These are phyloP conservation scores for Picea sitchensis DNA, from an alignment of 75 land plant genomes.

Conservation along the genomic window DNA sequence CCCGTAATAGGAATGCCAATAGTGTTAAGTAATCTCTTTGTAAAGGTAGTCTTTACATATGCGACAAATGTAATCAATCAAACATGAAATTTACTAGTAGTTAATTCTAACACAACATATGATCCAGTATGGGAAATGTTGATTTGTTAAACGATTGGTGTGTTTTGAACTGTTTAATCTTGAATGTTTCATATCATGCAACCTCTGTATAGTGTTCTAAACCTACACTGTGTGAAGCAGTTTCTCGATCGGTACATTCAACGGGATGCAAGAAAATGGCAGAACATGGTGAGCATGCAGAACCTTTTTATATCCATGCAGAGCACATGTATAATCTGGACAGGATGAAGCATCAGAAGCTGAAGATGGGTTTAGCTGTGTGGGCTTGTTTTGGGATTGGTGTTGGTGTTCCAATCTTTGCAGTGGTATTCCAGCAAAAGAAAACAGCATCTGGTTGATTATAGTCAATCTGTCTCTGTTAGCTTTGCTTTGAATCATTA, in stretches of 20 bases:
- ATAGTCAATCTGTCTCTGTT: neutral
- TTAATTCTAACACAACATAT: too few species aligned
- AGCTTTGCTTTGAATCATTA: too few species aligned
- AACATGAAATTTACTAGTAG: too few species aligned
- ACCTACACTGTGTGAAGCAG: slow-evolving; percentile 15
- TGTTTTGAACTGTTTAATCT: too few species aligned
- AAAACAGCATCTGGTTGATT: slow-evolving; percentile 50
- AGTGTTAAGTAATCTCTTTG: too few species aligned
- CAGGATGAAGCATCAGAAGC: slow-evolving; percentile 60
- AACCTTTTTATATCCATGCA: slow-evolving; percentile 68
- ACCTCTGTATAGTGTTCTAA: too few species aligned
- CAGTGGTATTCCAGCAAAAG: slow-evolving; percentile 79
- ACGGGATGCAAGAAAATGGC: slow-evolving; percentile 57
- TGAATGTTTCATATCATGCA: too few species aligned
- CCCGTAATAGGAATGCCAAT: too few species aligned
- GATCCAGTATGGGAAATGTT: too few species aligned
- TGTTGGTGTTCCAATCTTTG: slow-evolving; percentile 62
- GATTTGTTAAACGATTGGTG: too few species aligned
- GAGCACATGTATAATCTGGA: slow-evolving; percentile 92
- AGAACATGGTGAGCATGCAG: slow-evolving; percentile 18
- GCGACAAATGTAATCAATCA: too few species aligned
- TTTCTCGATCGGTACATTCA: slow-evolving; percentile 44
- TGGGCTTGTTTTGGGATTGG: slow-evolving; percentile 62
- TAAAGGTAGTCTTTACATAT: too few species aligned
- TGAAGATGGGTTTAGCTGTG: slow-evolving; percentile 66